Conservation (phyloP, 257 asterid genomes). For the Echium plantagineum region DNA sequence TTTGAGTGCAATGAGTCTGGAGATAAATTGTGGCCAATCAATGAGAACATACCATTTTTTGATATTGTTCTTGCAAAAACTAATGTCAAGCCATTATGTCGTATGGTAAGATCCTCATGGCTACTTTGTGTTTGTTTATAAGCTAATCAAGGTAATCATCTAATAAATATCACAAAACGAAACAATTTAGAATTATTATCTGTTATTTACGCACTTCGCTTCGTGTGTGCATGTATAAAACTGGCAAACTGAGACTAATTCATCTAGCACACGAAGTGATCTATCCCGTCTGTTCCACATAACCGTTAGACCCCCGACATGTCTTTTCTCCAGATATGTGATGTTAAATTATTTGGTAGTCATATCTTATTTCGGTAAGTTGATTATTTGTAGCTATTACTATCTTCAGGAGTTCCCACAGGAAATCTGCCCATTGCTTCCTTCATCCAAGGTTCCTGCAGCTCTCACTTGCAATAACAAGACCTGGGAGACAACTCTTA, state of each 20-base stretch:
- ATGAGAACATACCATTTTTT: background rate
- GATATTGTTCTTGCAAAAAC: background rate
- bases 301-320: too few species aligned
- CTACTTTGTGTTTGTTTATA: background rate
- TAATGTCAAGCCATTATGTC: background rate
- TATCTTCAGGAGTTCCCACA: constrained; percentile 2
- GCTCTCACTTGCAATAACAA: constrained; percentile 5
- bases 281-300: too few species aligned
- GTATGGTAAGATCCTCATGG: constrained; percentile 1
- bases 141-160: background rate
- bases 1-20: background rate
- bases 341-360: background rate
- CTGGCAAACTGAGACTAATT: too few species aligned
- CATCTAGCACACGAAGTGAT: too few species aligned
- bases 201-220: too few species aligned
- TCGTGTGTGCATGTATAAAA: too few species aligned
- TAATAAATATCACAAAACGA: background rate
- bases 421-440: background rate
- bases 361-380: background rate
- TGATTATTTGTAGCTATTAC: background rate
- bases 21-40: background rate
- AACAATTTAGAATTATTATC: too few species aligned
- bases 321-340: background rate
- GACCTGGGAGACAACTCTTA: constrained; percentile 9
- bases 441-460: constrained; percentile 4